Conservation (phyloP, 306 rosid genomes). For the Acacia acuminata region DNA sequence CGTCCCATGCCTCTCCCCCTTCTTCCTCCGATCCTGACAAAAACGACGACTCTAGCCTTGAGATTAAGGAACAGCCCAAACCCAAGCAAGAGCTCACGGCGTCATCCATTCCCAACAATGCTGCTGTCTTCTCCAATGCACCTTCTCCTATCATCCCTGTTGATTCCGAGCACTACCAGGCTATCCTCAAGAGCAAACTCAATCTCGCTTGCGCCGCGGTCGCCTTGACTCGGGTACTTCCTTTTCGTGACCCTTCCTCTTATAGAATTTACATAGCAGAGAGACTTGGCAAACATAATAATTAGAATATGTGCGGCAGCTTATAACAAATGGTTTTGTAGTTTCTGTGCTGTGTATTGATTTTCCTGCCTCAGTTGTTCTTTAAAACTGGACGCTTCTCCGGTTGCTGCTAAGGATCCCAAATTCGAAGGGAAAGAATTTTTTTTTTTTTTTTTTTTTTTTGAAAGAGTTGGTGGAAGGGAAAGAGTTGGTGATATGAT, state of each 20-base stretch:
- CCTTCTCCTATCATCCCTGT: conserved; percentile 38
- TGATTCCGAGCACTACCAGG: conserved; percentile 76
- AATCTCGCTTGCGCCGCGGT: conserved; percentile 91
- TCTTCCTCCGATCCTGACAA: conserved; percentile 44
- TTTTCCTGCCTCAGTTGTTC: not conserved
- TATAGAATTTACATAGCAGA: not conserved
- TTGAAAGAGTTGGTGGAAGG: no score
- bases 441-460: no score
- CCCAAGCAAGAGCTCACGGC: not conserved
- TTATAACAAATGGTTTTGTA: not conserved
- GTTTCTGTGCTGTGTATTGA: not conserved
- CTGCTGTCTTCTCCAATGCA: conserved; percentile 1
- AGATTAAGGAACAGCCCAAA: conserved; percentile 31
- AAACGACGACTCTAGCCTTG: conserved; percentile 39
- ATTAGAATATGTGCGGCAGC: not conserved
- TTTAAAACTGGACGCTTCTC: not conserved
- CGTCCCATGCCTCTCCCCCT: conserved; percentile 37
- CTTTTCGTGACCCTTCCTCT: not conserved
- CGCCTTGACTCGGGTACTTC: conserved; percentile 73
- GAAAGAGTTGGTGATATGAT: not conserved
- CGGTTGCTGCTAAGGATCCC: not conserved
- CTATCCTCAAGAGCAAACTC: conserved; percentile 85
- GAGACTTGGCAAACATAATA: not conserved
- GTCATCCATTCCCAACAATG: conserved; percentile 3
- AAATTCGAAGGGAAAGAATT: not conserved